Evolutionary conservation across 2,329 filamentous ascomycete genomes (phyloP).

Genomic region (Geosmithia putterillii): DNA sequence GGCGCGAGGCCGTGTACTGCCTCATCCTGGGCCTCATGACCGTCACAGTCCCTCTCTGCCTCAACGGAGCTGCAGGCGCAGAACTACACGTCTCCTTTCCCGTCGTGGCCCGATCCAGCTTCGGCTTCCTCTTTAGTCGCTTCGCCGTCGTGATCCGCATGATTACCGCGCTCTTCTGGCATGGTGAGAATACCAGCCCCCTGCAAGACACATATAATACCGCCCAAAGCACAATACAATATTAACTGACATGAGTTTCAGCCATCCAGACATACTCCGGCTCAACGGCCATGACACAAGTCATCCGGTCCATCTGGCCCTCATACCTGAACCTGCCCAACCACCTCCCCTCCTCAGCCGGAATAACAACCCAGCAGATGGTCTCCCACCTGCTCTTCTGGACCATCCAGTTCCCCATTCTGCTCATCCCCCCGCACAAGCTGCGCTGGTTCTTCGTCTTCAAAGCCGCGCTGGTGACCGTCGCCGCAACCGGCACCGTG

Average conservation of each 20-base stretch:
- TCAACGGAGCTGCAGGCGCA: conserved; percentile 25
- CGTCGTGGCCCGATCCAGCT: conserved; percentile 12
- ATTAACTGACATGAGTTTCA: conserved; percentile 24
- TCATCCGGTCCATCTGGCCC: conserved; percentile 28
- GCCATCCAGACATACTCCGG: conserved; percentile 20
- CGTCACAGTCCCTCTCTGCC: conserved; percentile 39
- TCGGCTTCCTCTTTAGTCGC: conserved; percentile 17
- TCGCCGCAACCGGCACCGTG: conserved; percentile 9
- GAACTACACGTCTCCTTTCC: conserved; percentile 19
- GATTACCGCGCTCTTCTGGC: conserved; percentile 21
- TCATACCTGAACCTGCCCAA: conserved; percentile 12
- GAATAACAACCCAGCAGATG: conserved; percentile 18
- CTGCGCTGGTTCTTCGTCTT: conserved; percentile 25
- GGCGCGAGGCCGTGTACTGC: conserved; percentile 29
- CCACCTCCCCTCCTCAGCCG: conserved; percentile 4
- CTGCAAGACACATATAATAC: too few relatives aligned
- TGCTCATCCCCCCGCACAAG: conserved; percentile 23
- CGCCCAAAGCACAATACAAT: not conserved
- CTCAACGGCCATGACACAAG: conserved; percentile 23
- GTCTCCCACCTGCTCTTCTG: conserved; percentile 33
- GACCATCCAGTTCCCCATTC: conserved; percentile 28
- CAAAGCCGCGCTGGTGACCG: conserved; percentile 13
- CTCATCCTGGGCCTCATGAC: conserved; percentile 13
- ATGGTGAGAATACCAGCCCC: too few relatives aligned
- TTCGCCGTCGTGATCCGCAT: conserved; percentile 16